Conservation (phyloP, 2,329 filamentous ascomycete species). For the Xylaria sp. region DNA sequence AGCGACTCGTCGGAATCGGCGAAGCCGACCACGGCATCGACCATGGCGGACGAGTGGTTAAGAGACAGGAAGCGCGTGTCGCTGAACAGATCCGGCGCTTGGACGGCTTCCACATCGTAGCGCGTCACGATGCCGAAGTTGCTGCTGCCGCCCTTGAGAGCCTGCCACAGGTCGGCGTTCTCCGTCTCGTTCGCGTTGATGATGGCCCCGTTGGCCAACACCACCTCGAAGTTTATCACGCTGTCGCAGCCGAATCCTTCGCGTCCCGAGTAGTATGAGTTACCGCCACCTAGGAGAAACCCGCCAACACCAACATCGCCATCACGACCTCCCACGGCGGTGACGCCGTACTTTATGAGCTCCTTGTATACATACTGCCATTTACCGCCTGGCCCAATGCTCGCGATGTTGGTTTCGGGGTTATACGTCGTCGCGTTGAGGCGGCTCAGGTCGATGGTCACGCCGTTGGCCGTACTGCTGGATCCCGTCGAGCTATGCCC, state of each 20-base stretch:
- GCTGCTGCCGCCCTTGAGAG: slow-evolving; percentile 59
- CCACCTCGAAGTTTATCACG: slow-evolving; percentile 37
- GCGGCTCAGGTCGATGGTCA: slow-evolving; percentile 57
- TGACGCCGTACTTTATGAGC: slow-evolving; percentile 42
- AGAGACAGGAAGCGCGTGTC: slow-evolving; percentile 36
- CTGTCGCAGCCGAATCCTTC: slow-evolving; percentile 34
- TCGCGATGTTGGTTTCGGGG: slow-evolving; percentile 47
- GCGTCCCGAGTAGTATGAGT: slow-evolving; percentile 34
- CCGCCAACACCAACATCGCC: slow-evolving; percentile 49
- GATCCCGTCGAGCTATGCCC: slow-evolving; percentile 59
- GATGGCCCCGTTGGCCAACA: slow-evolving; percentile 45
- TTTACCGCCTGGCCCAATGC: slow-evolving; percentile 49
- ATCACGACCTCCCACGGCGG: slow-evolving; percentile 47
- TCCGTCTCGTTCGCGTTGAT: slow-evolving; percentile 53
- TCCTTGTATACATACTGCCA: slow-evolving; percentile 47
- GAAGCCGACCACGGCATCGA: slow-evolving; percentile 43
- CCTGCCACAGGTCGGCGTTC: slow-evolving; percentile 58
- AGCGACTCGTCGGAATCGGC: slow-evolving; percentile 40
- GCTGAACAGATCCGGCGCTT: slow-evolving; percentile 41
- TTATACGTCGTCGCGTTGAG: slow-evolving; percentile 52
- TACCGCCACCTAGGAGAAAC: slow-evolving; percentile 43
- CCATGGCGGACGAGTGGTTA: slow-evolving; percentile 37
- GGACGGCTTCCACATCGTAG: slow-evolving; percentile 51
- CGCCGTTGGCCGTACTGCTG: slow-evolving; percentile 56
- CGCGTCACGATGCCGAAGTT: slow-evolving; percentile 59